Conservation (phyloP, 768 basidiomycete genomes). For the Lentinus brumalis region DNA sequence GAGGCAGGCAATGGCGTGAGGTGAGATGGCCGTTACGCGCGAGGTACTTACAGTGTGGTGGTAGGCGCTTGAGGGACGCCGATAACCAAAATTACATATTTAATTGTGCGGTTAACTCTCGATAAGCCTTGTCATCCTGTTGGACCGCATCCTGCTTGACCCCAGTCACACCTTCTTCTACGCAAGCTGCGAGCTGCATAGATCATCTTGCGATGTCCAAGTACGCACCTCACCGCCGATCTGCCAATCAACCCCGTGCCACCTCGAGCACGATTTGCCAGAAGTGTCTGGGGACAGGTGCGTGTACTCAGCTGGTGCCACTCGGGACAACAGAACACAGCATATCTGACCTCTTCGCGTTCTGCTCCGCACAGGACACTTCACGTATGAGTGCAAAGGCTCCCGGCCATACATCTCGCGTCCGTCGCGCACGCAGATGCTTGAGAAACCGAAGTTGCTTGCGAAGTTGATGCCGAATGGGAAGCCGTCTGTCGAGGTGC, state of each 20-base stretch:
- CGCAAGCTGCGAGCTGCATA: no score
- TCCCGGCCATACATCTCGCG: conserved; percentile 80
- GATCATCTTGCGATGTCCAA: conserved; percentile 61
- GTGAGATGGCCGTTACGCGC: no score
- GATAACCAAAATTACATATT: no score
- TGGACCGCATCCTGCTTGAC: no score
- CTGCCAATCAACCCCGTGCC: conserved; percentile 63
- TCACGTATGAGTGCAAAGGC: conserved; percentile 88
- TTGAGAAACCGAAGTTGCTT: conserved; percentile 73
- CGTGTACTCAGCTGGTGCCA: conserved; percentile 13
- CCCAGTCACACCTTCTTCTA: no score
- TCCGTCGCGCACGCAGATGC: conserved; percentile 85
- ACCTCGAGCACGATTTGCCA: conserved; percentile 75
- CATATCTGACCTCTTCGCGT: background rate
- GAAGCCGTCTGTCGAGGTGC: conserved; percentile 80
- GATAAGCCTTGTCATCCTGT: no score
- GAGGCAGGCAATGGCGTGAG: no score
- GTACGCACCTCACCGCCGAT: conserved; percentile 72
- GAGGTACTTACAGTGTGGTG: no score
- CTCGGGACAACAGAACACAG: no score
- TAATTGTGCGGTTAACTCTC: no score
- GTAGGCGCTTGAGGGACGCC: no score
- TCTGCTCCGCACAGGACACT: conserved; percentile 65
- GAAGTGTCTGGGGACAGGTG: conserved; percentile 75
- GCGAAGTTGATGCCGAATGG: conserved; percentile 70